Evolutionary conservation across 257 asterid genomes (phyloP).

Genomic region (Linderniella brevidens): DNA sequence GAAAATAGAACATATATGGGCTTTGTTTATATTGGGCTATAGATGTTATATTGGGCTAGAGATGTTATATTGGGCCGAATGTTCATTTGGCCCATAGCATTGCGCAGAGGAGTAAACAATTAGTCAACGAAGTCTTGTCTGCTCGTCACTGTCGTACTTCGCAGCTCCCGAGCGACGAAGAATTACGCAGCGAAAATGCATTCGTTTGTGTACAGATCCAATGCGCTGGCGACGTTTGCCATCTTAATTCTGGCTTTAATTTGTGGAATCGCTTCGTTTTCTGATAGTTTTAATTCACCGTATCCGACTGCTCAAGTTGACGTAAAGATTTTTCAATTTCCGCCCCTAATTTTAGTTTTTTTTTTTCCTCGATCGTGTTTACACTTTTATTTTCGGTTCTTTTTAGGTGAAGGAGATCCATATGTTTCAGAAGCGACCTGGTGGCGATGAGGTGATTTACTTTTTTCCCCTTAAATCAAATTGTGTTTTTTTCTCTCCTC

Average conservation of each 20-base stretch:
- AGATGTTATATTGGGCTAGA: too few relatives aligned
- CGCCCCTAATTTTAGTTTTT: background rate
- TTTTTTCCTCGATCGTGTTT: background rate
- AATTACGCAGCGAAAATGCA: slow-evolving; percentile 25
- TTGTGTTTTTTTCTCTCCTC: too few relatives aligned
- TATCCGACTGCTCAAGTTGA: slow-evolving; percentile 59
- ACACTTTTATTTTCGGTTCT: slow-evolving; percentile 5
- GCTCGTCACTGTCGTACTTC: too few relatives aligned
- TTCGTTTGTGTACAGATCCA: slow-evolving; percentile 61
- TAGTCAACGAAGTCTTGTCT: too few relatives aligned
- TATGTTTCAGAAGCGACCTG: slow-evolving; percentile 55
- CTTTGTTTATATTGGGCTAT: too few relatives aligned
- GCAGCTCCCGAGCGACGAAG: background rate
- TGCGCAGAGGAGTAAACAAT: too few relatives aligned
- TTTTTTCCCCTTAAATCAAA: too few relatives aligned
- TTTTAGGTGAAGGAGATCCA: slow-evolving; percentile 56
- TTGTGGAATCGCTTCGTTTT: slow-evolving; percentile 75
- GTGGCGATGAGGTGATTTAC: slow-evolving; percentile 17
- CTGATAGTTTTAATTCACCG: slow-evolving; percentile 66
- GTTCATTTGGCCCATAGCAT: too few relatives aligned
- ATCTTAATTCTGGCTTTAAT: slow-evolving; percentile 69
- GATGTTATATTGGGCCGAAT: too few relatives aligned
- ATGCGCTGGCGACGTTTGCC: slow-evolving; percentile 60
- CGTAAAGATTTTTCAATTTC: slow-evolving; percentile 14
- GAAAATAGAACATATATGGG: too few relatives aligned